Conservation (phyloP, 1,139 yeast genomes). For the Waltiozyma sp. region DNA sequence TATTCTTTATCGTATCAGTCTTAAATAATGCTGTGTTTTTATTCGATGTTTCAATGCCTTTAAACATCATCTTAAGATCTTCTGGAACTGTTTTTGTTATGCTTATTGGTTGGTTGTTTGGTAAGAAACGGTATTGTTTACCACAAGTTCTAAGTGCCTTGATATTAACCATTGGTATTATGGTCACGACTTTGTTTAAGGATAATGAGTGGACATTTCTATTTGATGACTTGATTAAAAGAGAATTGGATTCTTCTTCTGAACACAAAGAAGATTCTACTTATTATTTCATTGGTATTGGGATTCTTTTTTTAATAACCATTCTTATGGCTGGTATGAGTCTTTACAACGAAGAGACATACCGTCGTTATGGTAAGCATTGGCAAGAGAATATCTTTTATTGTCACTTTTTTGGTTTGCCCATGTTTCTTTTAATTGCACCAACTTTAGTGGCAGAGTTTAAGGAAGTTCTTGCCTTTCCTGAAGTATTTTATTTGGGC, state of each 20-base stretch:
- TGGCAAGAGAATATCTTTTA: conserved; percentile 62
- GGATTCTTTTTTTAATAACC: conserved; percentile 35
- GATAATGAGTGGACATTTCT: conserved; percentile 13
- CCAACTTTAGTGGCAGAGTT: conserved; percentile 13
- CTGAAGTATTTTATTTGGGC: conserved; percentile 10
- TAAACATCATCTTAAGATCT: conserved; percentile 58
- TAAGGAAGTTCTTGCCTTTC: conserved; percentile 11
- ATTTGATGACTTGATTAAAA: conserved; percentile 6
- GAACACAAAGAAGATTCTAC: conserved; percentile 11
- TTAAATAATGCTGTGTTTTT: conserved; percentile 51
- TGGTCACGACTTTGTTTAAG: conserved; percentile 30
- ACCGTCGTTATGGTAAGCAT: conserved; percentile 37
- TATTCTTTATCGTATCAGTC: conserved; percentile 42
- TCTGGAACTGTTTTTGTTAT: conserved; percentile 55
- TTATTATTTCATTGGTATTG: conserved; percentile 32
- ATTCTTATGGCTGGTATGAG: conserved; percentile 46
- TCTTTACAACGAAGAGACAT: conserved; percentile 41
- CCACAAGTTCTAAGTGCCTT: conserved; percentile 39
- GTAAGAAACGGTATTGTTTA: conserved; percentile 33
- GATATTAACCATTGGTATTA: conserved; percentile 45
- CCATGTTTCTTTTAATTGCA: conserved; percentile 33
- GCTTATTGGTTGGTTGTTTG: conserved; percentile 39
- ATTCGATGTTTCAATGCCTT: conserved; percentile 50
- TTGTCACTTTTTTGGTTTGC: conserved; percentile 46
- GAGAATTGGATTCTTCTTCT: conserved; percentile 8